Base-by-base conservation (phyloP, 208 protist genomes). In the Wallacemonas sp. region DNA sequence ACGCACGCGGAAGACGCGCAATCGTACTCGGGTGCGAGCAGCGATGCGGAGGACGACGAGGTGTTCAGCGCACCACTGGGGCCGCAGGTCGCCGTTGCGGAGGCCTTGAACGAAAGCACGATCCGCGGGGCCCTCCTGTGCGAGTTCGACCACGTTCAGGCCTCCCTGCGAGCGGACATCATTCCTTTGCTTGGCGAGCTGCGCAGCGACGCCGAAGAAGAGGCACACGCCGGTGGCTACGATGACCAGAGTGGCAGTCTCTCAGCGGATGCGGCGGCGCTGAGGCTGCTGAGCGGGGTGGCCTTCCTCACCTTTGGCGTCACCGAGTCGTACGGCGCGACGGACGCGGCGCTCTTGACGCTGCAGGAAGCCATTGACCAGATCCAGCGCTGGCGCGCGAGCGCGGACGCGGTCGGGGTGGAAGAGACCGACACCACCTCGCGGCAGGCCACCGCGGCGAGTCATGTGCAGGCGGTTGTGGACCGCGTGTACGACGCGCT, bases 81-180 rank as follows among this genome's bases (percentile, higher is more conserved):
- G n/a, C 30, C 21, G 17, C 19, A 24, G 5, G 44, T 70, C 21
- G 61, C 38, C 11, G 31, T 58, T 38, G 63, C 45, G 39, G 26
- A 55, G 26, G 55, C 49, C n/a, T 61, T 75, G 12, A 75, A 75
- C 58, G 28, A 63, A 28, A 22, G 51, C 36, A 51, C 64, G 45
- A 39, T 58, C 27, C 42, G 39, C 51, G 62, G 46, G 34, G 51
- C 62, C 8, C 36, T 75, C 41, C 55, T 51, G 42, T 75, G 70
- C 63, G 62, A 75, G 33, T 68, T 58, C 31, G 51, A 58, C 3
- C 12, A 30, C 21, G 38, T 66, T 8, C 62, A 75, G 44, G 62
- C 70, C 14, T 8, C 24, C 3, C 22, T 42, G 42, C 28, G 34
- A 30, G 28, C 61, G 19, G 26, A 49, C 41, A 2, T n/a, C 41